Evolutionary conservation across 163 green algal species (phyloP).

Genomic region (Trebouxia gelatinosa): DNA sequence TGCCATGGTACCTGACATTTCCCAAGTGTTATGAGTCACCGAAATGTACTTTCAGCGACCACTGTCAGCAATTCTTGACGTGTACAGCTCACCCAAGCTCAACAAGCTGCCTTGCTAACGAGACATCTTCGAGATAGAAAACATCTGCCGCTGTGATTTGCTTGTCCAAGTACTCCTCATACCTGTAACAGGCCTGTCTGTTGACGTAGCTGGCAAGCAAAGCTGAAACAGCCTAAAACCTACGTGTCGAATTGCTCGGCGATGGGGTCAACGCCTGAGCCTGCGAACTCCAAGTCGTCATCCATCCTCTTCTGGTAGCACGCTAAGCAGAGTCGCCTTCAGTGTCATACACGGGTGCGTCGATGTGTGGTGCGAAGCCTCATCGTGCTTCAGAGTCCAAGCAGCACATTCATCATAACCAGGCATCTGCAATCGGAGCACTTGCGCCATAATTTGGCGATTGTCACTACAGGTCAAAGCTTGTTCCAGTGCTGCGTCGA

Average conservation of each 20-base stretch:
- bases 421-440: too few relatives aligned
- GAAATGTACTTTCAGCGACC: background rate
- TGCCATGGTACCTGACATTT: conserved; percentile 57
- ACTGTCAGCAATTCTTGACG: background rate
- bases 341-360: too few relatives aligned
- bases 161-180: conserved; percentile 86
- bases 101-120: conserved; percentile 78
- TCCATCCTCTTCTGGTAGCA: too few relatives aligned
- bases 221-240: too few relatives aligned
- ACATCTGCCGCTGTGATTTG: conserved; percentile 84
- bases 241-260: conserved; percentile 63
- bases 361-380: too few relatives aligned
- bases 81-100: conserved; percentile 73
- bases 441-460: too few relatives aligned
- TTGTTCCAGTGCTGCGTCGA: too few relatives aligned
- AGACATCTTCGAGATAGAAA: conserved; percentile 85
- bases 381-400: too few relatives aligned
- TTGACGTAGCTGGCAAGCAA: conserved; percentile 36
- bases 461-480: too few relatives aligned
- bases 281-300: conserved; percentile 51
- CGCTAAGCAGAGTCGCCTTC: too few relatives aligned
- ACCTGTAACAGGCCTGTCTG: conserved; percentile 25
- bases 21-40: background rate
- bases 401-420: too few relatives aligned
- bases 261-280: conserved; percentile 55